Base-by-base conservation (phyloP, 2,329 filamentous ascomycete genomes). In the Phialophora chinensis region DNA sequence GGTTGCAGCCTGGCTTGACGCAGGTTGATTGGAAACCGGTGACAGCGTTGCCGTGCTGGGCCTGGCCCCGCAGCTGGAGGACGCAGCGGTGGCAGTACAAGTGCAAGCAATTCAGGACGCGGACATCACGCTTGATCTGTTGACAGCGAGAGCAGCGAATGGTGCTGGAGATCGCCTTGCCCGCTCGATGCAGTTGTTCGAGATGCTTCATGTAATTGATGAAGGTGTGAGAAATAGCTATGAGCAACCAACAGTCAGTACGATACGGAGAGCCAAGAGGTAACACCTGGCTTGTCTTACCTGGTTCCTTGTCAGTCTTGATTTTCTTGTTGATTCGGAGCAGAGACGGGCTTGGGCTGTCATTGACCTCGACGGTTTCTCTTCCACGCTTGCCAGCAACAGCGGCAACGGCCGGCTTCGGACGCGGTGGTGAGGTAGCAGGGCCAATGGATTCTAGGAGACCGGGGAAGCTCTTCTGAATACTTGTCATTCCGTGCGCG, bases 11-110 rank as follows among this genome's bases (percentile, higher is more conserved):
- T 0, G 31, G 33, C 29, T 62, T 55, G 27, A 68, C 62, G 57
- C 68, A 70, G 61, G 52, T 64, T 5, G 68, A 61, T 6, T 59
- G 56, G 58, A 70, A 70, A 8, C 68, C 68, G 1, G 42, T 60
- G 11, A 62, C 14, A 14, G 66, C 54, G 35, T 68, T 53, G 31
- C 68, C 68, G 20, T 55, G 59, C 17, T 56, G 42, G 23, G 68
- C 68, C 14, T 63, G 59, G 27, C 27, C 35, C 2, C 68, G 65
- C n/a, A 69, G 58, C 25, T 57, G 44, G 29, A 67, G 56, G 52
- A 66, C 61, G 44, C 68, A 69, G 23, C 62, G 61, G 53, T 69
- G 68, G 65, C 68, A 69, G 68, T 69, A 69, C 14, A 69, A 29
- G 60, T 69, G 68, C 33, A 66, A 33, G 54, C 68, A 70, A 57